A percentile compares a stretch with the other conserved stretches of the same genome.
Conservation (phyloP, 257 asterid genomes). For the Forsythia viridissima region DNA sequence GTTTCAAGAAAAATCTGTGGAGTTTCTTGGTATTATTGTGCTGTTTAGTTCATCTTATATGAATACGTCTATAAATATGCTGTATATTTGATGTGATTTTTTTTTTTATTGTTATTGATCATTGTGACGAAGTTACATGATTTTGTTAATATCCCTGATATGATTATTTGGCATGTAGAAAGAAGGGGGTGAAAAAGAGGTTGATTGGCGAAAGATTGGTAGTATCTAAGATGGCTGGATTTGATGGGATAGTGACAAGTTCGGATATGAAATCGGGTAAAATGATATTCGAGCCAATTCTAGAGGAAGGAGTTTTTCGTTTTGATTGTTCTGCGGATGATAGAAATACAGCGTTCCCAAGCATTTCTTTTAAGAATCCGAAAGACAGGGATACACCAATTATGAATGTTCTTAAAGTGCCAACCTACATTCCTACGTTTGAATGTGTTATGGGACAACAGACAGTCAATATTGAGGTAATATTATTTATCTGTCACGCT, state of each 20-base stretch:
- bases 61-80: background rate
- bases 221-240: constrained; percentile 57
- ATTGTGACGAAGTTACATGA: constrained; percentile 17
- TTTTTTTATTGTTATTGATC: constrained; percentile 9
- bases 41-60: background rate
- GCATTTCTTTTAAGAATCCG: constrained; percentile 64
- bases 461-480: constrained; percentile 70
- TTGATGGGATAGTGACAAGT: constrained; percentile 33
- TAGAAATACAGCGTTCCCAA: constrained; percentile 75
- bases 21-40: background rate
- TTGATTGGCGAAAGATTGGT: constrained; percentile 33
- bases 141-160: constrained; percentile 25
- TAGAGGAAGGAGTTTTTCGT: constrained; percentile 88
- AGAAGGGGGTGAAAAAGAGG: constrained; percentile 33
- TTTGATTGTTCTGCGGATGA: constrained; percentile 86
- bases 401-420: constrained; percentile 36
- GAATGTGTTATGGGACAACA: constrained; percentile 67
- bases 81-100: background rate
- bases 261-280: constrained; percentile 50
- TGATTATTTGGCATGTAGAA: constrained; percentile 33
- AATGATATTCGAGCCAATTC: constrained; percentile 82
- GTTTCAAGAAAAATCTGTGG: background rate
- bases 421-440: constrained; percentile 67
- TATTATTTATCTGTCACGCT: constrained; percentile 8
- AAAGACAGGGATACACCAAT: constrained; percentile 75